Evolutionary conservation across 306 rosid genomes (phyloP).

Genomic region (Prunus mira): DNA sequence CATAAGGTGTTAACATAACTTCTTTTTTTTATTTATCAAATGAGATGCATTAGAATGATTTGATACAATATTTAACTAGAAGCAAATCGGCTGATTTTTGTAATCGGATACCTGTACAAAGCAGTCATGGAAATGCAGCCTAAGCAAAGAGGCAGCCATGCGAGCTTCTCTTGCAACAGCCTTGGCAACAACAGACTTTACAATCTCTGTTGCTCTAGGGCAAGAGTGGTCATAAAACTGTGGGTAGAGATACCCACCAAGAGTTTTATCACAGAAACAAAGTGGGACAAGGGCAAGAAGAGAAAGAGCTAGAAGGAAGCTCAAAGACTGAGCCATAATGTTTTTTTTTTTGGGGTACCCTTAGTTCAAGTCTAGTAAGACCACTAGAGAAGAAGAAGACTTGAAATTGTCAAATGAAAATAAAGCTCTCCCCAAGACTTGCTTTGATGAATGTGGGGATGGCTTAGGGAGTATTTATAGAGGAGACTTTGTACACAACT

Average conservation of each 20-base stretch:
- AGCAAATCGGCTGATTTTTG: background rate
- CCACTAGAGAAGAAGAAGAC: slow-evolving; percentile 7
- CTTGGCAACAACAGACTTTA: slow-evolving; percentile 57
- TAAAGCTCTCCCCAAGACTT: background rate
- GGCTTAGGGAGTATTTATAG: slow-evolving; percentile 37
- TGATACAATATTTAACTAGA: background rate
- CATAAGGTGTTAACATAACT: background rate
- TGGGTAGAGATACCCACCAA: slow-evolving; percentile 53
- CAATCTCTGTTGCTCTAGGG: slow-evolving; percentile 67
- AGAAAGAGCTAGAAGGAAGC: slow-evolving; percentile 43
- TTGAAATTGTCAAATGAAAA: background rate
- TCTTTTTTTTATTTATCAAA: no score
- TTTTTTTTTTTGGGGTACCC: background rate
- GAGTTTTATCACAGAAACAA: slow-evolving; percentile 32
- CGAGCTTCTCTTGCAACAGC: slow-evolving; percentile 67
- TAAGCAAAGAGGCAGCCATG: slow-evolving; percentile 75
- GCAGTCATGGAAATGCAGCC: slow-evolving; percentile 91
- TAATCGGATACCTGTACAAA: slow-evolving; percentile 63
- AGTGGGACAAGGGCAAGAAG: slow-evolving; percentile 58
- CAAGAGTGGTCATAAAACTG: slow-evolving; percentile 76
- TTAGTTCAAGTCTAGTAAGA: no score
- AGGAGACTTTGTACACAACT: slow-evolving; percentile 9
- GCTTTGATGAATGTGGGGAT: slow-evolving; percentile 24
- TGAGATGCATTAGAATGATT: no score
- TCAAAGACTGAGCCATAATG: slow-evolving; percentile 44